Evolutionary conservation across 805 yeast genomes (phyloP), one percentile per base, ranked within the genome.

Genomic region (Teunomyces barrocoloradensis): DNA sequence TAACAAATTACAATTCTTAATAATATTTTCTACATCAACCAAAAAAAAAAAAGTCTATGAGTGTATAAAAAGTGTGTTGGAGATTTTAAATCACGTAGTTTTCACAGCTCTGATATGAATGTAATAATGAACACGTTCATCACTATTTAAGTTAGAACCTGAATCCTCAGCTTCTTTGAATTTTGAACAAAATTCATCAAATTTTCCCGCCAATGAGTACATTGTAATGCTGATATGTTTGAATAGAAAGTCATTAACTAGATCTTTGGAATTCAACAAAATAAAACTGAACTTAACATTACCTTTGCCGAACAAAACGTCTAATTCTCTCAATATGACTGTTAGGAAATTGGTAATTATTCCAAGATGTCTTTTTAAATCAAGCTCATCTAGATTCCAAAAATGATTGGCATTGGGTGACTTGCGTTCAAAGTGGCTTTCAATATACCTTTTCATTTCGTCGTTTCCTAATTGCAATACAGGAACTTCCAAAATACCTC

Each of bases 401-500:
- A 42, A 15, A 17, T 32, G 17, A 10, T 20, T 23, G 6, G 25
- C 11, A 11, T 29, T 13, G 28, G 13, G 20, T 3, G 25, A 29
- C 2, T 30, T 34, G 10, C 44, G 45, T 17, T 28, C 37, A 15
- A 17, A 27, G n/a, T 43, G 32, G 6, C 30, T 34, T 21, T 51
- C 46, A 27, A 53, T 43, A 9, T 38, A 32, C 25, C 38, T 34
- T 18, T 45, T 51, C 15, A 53, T 41, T 5, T 42, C 28, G 32
- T 53, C 56, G 11, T 43, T 38, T 4, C 56, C 56, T 17, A 48
- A 27, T 28, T 43, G 45, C 6, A 64, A 49, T 5, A 58, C 33
- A 2, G 74, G 73, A 9, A 66, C 37, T 44, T 71, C 75, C 9
- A 73, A 46, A 2, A 52, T 41, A 2, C 77, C 78, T 1, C 68